These are phyloP conservation scores for Boletus tylopilopsis DNA, from an alignment of 768 basidiomycete species.

Conservation along the genomic window DNA sequence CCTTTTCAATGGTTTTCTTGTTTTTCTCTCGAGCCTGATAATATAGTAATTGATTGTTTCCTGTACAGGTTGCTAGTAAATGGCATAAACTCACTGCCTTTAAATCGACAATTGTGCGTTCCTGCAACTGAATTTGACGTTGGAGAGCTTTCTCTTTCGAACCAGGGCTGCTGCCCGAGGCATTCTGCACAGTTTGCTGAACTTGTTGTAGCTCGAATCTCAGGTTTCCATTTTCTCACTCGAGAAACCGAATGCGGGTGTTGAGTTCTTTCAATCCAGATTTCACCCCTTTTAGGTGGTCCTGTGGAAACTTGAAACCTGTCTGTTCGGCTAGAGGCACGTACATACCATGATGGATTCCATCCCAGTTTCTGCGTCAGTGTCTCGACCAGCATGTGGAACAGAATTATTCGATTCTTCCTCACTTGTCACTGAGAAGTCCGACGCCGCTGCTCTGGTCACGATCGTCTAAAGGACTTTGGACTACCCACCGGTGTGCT, in stretches of 20 bases:
- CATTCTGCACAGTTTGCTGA: neutral
- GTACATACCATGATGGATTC: slow-evolving; percentile 8
- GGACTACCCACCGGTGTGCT: neutral
- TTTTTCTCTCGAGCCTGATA: slow-evolving; percentile 12
- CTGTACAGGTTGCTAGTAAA: neutral
- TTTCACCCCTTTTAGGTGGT: slow-evolving; percentile 3
- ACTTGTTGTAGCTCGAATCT: slow-evolving; percentile 1
- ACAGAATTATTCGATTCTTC: neutral
- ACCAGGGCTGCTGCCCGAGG: neutral
- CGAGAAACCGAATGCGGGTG: slow-evolving; percentile 7
- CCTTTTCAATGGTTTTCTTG: slow-evolving; percentile 16
- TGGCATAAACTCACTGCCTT: slow-evolving; percentile 2
- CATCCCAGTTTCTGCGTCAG: neutral
- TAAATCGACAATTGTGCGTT: slow-evolving; percentile 1
- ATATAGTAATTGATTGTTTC: neutral
- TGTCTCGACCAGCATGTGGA: neutral
- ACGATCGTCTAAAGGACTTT: neutral
- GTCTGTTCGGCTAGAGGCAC: neutral
- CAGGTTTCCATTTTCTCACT: slow-evolving; percentile 4
- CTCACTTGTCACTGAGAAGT: slow-evolving; percentile 2
- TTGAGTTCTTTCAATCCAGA: slow-evolving; percentile 11
- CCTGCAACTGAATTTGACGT: slow-evolving; percentile 10
- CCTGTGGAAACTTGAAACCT: slow-evolving; percentile 1
- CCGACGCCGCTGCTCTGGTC: neutral
- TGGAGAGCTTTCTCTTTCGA: neutral